Base-by-base conservation (phyloP, 768 basidiomycete species). In the Podaxis mareebaensis region DNA sequence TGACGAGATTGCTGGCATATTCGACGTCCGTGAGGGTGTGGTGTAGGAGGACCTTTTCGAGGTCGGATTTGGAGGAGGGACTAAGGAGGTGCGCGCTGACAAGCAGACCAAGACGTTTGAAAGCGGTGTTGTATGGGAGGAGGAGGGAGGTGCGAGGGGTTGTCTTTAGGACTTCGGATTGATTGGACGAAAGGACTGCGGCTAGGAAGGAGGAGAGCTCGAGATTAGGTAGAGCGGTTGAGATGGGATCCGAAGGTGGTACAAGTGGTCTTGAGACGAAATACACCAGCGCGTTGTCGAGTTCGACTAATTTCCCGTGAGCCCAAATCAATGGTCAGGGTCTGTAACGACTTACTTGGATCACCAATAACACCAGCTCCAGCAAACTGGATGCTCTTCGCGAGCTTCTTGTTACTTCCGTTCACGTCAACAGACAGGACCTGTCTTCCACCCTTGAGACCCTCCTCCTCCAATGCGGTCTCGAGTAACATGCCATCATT, bases 191-290 rank as follows among this genome's bases (percentile, higher is more conserved):
- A 73, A 94, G 95, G 28, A 95, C 79, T 6, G 94, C 89, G 0
- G 95, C 95, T 53, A 99, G 84, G 77, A 96, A 99, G 20, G 89
- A 86, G 2, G 96, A 98, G 17, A 95, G 82, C 44, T 94, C 88
- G n/a, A 97, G 82, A 60, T 84, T 78, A 2, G 94, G 91, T 15
- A 96, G 79, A 13, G 93, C 89, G 5, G 92, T 89, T 71, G 90
- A 85, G 46, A 99, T 78, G 13, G 89, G 84, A 71, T 95, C 91
- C 2, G 82, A 79, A 0, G 97, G 97, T 15, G 94, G 95, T 2
- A 86, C 79, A 53, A 99, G 80, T 1, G 95, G 89, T 28, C 87
- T 84, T 3, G 95, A 91, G 51, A 99, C 76, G 68, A 98, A 90
- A 76, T 99, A 99, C 65, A 99, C 89, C 67, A 96, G 72, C 6